Evolutionary conservation across 345 rosid species (phyloP).

Genomic region (Rhizophora apiculata): DNA sequence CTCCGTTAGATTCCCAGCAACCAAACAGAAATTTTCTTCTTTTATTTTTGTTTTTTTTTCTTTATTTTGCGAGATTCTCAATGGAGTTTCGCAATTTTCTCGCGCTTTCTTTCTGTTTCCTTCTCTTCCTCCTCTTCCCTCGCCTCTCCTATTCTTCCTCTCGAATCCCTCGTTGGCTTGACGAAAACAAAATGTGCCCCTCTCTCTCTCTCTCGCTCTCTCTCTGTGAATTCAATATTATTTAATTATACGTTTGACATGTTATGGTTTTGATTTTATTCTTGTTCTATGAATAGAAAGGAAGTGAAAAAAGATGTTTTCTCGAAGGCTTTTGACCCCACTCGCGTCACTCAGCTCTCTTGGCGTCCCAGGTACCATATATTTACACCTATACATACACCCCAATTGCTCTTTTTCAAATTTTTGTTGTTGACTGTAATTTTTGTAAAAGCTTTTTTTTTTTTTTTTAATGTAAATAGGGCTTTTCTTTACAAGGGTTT

Average conservation of each 20-base stretch:
- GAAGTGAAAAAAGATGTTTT: constrained; percentile 44
- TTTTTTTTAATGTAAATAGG: constrained; percentile 36
- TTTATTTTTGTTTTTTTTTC: too few relatives aligned
- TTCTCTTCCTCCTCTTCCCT: constrained; percentile 25
- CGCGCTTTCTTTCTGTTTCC: constrained; percentile 32
- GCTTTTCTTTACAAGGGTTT: constrained; percentile 71
- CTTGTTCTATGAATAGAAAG: constrained; percentile 29
- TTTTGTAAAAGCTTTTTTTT: constrained; percentile 10
- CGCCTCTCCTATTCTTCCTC: constrained; percentile 28
- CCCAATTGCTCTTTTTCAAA: not conserved
- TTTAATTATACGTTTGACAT: not conserved
- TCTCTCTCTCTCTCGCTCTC: constrained; percentile 1
- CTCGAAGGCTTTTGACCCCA: constrained; percentile 64
- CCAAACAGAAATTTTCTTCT: too few relatives aligned
- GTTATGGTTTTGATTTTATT: not conserved
- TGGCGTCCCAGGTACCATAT: constrained; percentile 71
- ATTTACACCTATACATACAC: not conserved
- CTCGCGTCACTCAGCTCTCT: constrained; percentile 78
- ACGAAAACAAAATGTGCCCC: constrained; percentile 26
- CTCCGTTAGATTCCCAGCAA: too few relatives aligned
- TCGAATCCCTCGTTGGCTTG: constrained; percentile 33
- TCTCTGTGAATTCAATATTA: not conserved
- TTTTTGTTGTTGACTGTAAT: not conserved
- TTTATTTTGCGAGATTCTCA: too few relatives aligned
- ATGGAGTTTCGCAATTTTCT: constrained; percentile 52